Percentiles rank a stretch among this genome's conserved stretches.
Conservation (phyloP, 164 flowering plant genomes). For the Vitis riparia region DNA sequence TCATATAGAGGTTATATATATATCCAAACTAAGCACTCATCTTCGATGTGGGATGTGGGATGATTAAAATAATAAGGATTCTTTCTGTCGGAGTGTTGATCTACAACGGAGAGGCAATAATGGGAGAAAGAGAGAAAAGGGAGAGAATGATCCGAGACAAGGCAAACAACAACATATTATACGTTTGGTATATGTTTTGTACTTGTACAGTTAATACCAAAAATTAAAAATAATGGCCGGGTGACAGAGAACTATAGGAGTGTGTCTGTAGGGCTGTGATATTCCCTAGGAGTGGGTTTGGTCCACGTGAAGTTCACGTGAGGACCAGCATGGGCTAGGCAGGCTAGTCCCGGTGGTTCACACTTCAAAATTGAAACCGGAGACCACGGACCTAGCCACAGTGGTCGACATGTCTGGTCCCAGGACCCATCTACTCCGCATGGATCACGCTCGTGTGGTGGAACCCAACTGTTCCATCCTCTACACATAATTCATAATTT, state of each 20-base stretch:
- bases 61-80: constrained; percentile 10
- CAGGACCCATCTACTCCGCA: too few relatives aligned
- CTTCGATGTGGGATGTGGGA: too few relatives aligned
- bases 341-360: background rate
- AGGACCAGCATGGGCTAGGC: constrained; percentile 3
- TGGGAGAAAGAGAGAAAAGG: constrained; percentile 11
- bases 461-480: constrained; percentile 2
- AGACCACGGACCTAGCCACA: constrained; percentile 4
- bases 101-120: constrained; percentile 14
- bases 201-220: background rate
- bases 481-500: background rate
- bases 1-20: too few relatives aligned
- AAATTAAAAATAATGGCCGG: background rate
- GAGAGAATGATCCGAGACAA: constrained; percentile 8
- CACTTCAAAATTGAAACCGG: too few relatives aligned
- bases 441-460: constrained; percentile 2
- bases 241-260: background rate
- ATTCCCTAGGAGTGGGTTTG: background rate
- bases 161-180: constrained; percentile 5
- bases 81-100: constrained; percentile 20
- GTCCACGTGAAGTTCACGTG: constrained; percentile 25
- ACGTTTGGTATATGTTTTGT: constrained; percentile 20
- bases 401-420: background rate
- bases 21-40: too few relatives aligned
- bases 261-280: constrained; percentile 7